Evolutionary conservation across 768 basidiomycete genomes (phyloP), one percentile per base, ranked within the genome.

Genomic region (Xerocomellus dryophilus): DNA sequence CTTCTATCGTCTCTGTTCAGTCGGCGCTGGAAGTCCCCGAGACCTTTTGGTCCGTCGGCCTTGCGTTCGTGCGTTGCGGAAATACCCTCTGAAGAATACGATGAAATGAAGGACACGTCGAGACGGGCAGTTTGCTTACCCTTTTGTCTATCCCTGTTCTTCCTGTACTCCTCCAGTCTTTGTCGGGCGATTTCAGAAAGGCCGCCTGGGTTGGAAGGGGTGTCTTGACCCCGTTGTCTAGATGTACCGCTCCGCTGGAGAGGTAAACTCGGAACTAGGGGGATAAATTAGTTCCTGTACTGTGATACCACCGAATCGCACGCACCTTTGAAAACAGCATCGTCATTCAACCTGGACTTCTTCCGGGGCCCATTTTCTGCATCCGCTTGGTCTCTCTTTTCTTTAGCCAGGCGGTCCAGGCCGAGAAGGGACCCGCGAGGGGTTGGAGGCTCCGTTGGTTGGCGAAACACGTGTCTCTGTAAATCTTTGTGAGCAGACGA

Each of bases 1-100:
- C 80, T 75, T 62, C 81, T 64, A 61, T 82, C 74, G 51, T 89
- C 83, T 45, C 90, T 82, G 69, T 98, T 98, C 15, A 84, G 81
- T n/a, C 96, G 82, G n/a, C 88, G 82, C 57, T 97, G 86, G 67
- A 95, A 98, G 57, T 97, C 94, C 11, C 90, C 91, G 1, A 97
- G 75, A n/a, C 93, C 93, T 57, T 81, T 84, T 3, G 85, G 85
- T 8, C 69, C 84, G 56, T 87, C 82, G 14, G 68, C 67, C 43
- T 80, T 74, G 40, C 72, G 78, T 54, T 83, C 84, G 23, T 82
- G 80, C 10, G 73, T 70, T 4, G 84, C 85, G 2, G 75, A 71
- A 27, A 91, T 82, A n/a, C 90, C 90, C 74, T 91, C 90, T 90
- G 29, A 53, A 35, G 15, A 18, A 57, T 3, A 20, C 20, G 5